Evolutionary conservation across 257 asterid species (phyloP), one percentile per base, ranked within the genome.

Genomic region (Leptodermis oblonga): DNA sequence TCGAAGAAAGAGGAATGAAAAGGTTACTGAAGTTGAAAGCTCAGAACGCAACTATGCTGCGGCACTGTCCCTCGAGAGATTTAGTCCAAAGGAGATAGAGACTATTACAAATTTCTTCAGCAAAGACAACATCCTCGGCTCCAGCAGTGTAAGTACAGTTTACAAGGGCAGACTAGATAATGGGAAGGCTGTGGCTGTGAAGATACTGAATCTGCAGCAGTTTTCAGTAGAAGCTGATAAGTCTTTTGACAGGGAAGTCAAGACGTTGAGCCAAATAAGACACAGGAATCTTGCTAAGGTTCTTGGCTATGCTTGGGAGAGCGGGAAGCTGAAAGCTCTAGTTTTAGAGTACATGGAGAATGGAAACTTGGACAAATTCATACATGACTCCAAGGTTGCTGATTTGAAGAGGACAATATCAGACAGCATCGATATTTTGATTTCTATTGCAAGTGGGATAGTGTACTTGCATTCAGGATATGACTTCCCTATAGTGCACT

Each of bases 301-400:
- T 18, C 70, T 85, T 1, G 97, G 98, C 13, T 92, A 86, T 48
- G 94, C 96, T 20, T 92, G 96, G 96, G 88, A 87, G 87, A 86
- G 96, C 60, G 64, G 83, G 4, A 86, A 70, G 65, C 75, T 89
- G 48, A 87, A 78, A 74, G 98, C 90, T 13, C 37, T 92, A 53
- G 88, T 89, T 36, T 70, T 92, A 49, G 89, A 89, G 46, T 86
- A 79, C 80, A 92, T 92, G 98, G 90, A 92, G 82, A 86, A 81
- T 54, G 98, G 98, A 11, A 87, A 55, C 86, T 72, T 92, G 87
- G 96, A 92, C 3, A 72, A 70, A 37, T 62, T 81, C 36, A 86
- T 89, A 67, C 92, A 89, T 52, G 77, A 42, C 7, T 15, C 74
- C 0, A 55, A 41, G 6, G 45, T 3, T 0, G 79, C 75, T 51